Conservation (phyloP, 805 yeast genomes). For the Blastobotrys peoriensis region DNA sequence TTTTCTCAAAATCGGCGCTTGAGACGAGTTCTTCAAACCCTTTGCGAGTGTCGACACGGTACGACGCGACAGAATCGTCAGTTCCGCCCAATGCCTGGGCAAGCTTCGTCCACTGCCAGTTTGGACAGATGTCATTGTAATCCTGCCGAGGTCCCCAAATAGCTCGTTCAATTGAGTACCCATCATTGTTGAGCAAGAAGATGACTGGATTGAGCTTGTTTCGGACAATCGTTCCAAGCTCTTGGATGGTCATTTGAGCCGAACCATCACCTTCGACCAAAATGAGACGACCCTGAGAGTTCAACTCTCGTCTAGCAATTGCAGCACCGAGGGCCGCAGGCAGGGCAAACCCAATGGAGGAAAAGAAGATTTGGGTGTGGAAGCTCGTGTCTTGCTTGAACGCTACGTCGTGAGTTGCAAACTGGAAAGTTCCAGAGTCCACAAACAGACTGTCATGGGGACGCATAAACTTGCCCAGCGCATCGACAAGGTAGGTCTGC, state of each 20-base stretch:
- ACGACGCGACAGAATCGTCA: constrained; percentile 26
- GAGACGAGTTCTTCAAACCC: constrained; percentile 35
- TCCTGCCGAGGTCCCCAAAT: constrained; percentile 70
- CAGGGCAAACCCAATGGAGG: constrained; percentile 83
- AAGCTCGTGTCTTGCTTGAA: constrained; percentile 48
- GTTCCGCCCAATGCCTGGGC: constrained; percentile 47
- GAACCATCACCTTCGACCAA: constrained; percentile 89
- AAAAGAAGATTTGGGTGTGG: constrained; percentile 63
- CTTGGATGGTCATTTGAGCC: constrained; percentile 92
- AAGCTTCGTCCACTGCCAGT: constrained; percentile 76
- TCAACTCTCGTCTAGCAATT: constrained; percentile 47
- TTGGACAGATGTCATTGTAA: constrained; percentile 76
- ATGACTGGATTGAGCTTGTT: constrained; percentile 59
- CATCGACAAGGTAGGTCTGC: constrained; percentile 40
- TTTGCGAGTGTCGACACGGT: constrained; percentile 34
- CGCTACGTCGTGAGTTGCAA: constrained; percentile 62
- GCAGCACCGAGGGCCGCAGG: constrained; percentile 84
- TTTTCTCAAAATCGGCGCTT: constrained; percentile 29
- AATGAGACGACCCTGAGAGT: constrained; percentile 48
- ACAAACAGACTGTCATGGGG: constrained; percentile 67
- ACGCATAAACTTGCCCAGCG: constrained; percentile 40
- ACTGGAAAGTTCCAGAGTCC: constrained; percentile 81
- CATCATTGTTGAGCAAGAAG: constrained; percentile 73
- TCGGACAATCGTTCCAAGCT: constrained; percentile 59
- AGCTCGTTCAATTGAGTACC: constrained; percentile 85